A percentile compares a stretch with the other conserved stretches of the same genome.
Evolutionary conservation across 2,329 filamentous ascomycete genomes (phyloP).

Genomic region (Colletotrichum navitas): DNA sequence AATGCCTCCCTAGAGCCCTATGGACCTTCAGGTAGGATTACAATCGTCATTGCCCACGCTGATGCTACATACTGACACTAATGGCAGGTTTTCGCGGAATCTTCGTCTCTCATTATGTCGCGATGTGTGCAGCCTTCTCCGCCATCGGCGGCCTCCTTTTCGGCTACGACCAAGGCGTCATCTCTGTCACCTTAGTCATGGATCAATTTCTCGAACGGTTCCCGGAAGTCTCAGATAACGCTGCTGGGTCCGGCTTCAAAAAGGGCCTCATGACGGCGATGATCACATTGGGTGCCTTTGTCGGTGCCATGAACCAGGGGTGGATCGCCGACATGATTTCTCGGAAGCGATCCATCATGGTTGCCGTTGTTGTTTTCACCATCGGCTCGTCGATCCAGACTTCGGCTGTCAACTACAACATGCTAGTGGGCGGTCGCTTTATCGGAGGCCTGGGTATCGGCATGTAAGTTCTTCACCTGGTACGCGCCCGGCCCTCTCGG

Average conservation of each 20-base stretch:
- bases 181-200: constrained; percentile 51
- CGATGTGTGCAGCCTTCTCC: constrained; percentile 47
- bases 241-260: constrained; percentile 53
- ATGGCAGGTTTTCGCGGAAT: constrained; percentile 49
- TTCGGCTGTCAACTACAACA: constrained; percentile 50
- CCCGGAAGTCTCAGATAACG: constrained; percentile 49
- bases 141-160: constrained; percentile 50
- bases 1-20: constrained; percentile 45
- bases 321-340: constrained; percentile 54
- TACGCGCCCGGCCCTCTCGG: too few relatives aligned
- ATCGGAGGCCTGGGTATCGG: constrained; percentile 63
- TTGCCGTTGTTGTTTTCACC: constrained; percentile 49
- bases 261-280: constrained; percentile 52
- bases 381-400: constrained; percentile 50
- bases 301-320: constrained; percentile 66
- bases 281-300: constrained; percentile 65
- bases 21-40: constrained; percentile 44
- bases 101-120: constrained; percentile 50
- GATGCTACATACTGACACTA: neutral
- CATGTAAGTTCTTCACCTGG: constrained; percentile 41
- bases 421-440: constrained; percentile 63
- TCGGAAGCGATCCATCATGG: constrained; percentile 49
- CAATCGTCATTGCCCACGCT: neutral
- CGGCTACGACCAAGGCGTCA: constrained; percentile 62
- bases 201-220: constrained; percentile 54